Evolutionary conservation across 139 green algal genomes (phyloP).

Genomic region (Diplosphaera chodatii): DNA sequence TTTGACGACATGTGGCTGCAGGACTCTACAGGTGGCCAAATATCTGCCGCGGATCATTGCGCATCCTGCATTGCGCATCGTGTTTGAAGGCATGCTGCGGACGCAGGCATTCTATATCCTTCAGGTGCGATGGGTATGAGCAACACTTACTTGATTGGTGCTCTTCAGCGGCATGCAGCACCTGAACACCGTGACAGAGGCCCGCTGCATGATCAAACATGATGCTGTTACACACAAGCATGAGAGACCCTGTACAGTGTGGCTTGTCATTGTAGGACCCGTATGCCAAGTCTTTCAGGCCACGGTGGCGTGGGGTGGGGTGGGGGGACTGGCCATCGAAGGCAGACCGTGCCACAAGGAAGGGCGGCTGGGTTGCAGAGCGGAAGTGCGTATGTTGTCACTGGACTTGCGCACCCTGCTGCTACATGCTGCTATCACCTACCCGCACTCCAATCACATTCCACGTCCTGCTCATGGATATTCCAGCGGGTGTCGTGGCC

Average conservation of each 20-base stretch:
- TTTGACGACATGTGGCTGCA: slow-evolving; percentile 49
- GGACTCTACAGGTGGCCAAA: slow-evolving; percentile 40
- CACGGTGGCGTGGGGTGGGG: slow-evolving; percentile 19
- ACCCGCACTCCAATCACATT: too few relatives aligned
- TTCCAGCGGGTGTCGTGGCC: too few relatives aligned
- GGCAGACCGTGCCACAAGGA: slow-evolving; percentile 22
- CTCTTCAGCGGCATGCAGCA: too few relatives aligned
- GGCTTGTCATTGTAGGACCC: slow-evolving; percentile 25
- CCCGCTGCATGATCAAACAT: too few relatives aligned
- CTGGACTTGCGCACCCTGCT: too few relatives aligned
- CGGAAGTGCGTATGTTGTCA: slow-evolving; percentile 41
- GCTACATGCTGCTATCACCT: too few relatives aligned
- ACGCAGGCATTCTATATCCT: slow-evolving; percentile 53
- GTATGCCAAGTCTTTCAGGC: slow-evolving; percentile 51
- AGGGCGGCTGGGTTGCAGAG: slow-evolving; percentile 52
- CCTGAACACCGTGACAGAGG: too few relatives aligned
- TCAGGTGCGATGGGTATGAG: too few relatives aligned
- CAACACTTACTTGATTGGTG: too few relatives aligned
- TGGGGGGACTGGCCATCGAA: slow-evolving; percentile 10
- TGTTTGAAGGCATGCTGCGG: slow-evolving; percentile 33
- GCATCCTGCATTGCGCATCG: slow-evolving; percentile 26
- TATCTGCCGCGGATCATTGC: slow-evolving; percentile 39
- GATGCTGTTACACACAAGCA: too few relatives aligned
- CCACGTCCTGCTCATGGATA: too few relatives aligned
- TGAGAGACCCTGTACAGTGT: too few relatives aligned